Conservation (phyloP, 108 stramenopile genomes). For the Stephanodiscus triporus region DNA sequence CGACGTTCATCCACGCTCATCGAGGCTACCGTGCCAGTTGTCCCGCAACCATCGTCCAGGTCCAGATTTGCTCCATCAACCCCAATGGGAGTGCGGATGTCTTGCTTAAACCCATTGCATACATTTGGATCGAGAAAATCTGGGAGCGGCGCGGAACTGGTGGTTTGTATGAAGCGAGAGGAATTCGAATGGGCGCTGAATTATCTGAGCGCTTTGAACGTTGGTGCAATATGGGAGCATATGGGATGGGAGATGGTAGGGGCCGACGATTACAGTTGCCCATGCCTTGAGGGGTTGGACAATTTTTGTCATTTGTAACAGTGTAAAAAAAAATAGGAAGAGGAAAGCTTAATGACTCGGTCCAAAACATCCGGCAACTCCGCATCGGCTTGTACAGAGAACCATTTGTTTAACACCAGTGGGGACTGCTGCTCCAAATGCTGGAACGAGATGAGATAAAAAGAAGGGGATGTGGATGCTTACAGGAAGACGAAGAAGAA, state of each 20-base stretch:
- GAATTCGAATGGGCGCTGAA: slow-evolving; percentile 58
- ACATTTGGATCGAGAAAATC: slow-evolving; percentile 61
- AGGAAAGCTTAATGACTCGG: slow-evolving; percentile 59
- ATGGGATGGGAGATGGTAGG: slow-evolving; percentile 45
- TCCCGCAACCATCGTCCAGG: slow-evolving; percentile 65
- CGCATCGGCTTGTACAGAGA: slow-evolving; percentile 82
- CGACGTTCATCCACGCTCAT: slow-evolving; percentile 63
- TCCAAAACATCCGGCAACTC: slow-evolving; percentile 72
- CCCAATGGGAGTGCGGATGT: slow-evolving; percentile 73
- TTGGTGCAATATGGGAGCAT: slow-evolving; percentile 37
- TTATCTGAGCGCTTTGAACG: slow-evolving; percentile 30
- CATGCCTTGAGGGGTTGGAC: slow-evolving; percentile 42
- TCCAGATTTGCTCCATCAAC: slow-evolving; percentile 45
- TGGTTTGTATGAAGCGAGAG: slow-evolving; percentile 57
- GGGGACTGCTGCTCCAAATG: no score
- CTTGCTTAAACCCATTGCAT: slow-evolving; percentile 50
- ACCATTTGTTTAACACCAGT: slow-evolving; percentile 89
- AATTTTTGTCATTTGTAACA: no score
- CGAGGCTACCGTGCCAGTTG: slow-evolving; percentile 30
- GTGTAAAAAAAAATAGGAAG: no score
- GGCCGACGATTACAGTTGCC: slow-evolving; percentile 41
- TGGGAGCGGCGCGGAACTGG: slow-evolving; percentile 56
- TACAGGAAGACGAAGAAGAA: no score
- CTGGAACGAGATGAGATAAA: no score
- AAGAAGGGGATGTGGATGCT: no score